Conservation (phyloP, 2,329 filamentous ascomycete species). For the Xylariomycetidae sp. region DNA sequence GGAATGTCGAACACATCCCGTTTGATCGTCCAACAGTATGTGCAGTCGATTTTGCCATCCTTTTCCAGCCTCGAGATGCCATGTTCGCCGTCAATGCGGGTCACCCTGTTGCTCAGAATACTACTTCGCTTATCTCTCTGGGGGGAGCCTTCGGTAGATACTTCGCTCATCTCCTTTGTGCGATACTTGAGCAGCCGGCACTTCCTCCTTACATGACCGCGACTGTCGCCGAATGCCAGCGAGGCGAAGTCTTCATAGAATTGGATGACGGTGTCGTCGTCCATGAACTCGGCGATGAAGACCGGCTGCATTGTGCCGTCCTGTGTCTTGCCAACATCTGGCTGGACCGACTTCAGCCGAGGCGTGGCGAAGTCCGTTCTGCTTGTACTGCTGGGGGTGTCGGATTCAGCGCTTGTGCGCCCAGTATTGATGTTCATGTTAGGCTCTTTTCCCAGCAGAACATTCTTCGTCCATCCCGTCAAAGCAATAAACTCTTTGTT, state of each 20-base stretch:
- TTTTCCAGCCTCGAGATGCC: conserved; percentile 77
- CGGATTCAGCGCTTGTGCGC: conserved; percentile 27
- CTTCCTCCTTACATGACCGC: conserved; percentile 75
- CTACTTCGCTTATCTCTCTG: conserved; percentile 42
- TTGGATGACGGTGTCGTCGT: conserved; percentile 86
- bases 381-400: conserved; percentile 36
- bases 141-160: conserved; percentile 32
- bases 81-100: conserved; percentile 62
- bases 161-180: conserved; percentile 55
- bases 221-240: conserved; percentile 84
- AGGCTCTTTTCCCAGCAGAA: conserved; percentile 78
- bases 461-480: conserved; percentile 88
- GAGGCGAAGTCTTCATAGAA: conserved; percentile 96
- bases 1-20: conserved; percentile 97
- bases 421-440: conserved; percentile 84
- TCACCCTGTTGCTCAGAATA: conserved; percentile 54
- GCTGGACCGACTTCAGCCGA: conserved; percentile 39
- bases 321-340: conserved; percentile 32
- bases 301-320: conserved; percentile 64
- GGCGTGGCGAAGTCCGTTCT: conserved; percentile 44
- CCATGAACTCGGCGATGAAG: conserved; percentile 85
- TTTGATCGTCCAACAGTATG: conserved; percentile 96
- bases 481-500: conserved; percentile 96
- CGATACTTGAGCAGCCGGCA: conserved; percentile 89
- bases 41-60: conserved; percentile 89